These are phyloP conservation scores for Tephrocybe sp. DNA, from an alignment of 768 basidiomycete species.

Conservation along the genomic window DNA sequence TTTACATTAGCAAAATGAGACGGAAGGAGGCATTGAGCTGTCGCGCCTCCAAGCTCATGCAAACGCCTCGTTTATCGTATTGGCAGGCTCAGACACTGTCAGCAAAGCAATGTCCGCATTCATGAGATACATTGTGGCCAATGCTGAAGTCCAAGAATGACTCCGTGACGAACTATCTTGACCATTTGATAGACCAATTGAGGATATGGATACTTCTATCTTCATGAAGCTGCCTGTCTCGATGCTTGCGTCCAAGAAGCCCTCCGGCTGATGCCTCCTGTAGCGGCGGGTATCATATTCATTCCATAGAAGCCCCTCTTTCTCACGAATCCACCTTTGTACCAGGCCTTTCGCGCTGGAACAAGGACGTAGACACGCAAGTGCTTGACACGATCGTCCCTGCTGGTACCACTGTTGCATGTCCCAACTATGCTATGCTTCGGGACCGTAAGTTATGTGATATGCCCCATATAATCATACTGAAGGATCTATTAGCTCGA, in stretches of 20 bases:
- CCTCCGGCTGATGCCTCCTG: conserved; percentile 21
- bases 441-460: conserved; percentile 12
- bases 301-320: too few relatives aligned
- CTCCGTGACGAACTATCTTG: conserved; percentile 13
- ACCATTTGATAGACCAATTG: conserved; percentile 6
- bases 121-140: conserved; percentile 14
- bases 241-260: conserved; percentile 24
- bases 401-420: conserved; percentile 13
- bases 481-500: conserved; percentile 5
- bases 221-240: conserved; percentile 17
- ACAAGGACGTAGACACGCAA: conserved; percentile 3
- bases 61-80: conserved; percentile 19
- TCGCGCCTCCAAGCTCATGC: conserved; percentile 16
- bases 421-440: conserved; percentile 14
- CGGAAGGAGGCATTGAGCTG: conserved; percentile 4
- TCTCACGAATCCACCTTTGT: too few relatives aligned
- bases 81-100: conserved; percentile 22
- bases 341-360: conserved; percentile 16
- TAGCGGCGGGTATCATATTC: conserved; percentile 20
- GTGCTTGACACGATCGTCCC: conserved; percentile 9
- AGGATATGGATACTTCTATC: conserved; percentile 12
- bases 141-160: conserved; percentile 2
- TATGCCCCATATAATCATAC: not conserved
- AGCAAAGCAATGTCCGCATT: conserved; percentile 15
- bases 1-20: conserved; percentile 21